Conservation (phyloP, 2,329 filamentous ascomycete genomes). For the Huntiella abstrusa region DNA sequence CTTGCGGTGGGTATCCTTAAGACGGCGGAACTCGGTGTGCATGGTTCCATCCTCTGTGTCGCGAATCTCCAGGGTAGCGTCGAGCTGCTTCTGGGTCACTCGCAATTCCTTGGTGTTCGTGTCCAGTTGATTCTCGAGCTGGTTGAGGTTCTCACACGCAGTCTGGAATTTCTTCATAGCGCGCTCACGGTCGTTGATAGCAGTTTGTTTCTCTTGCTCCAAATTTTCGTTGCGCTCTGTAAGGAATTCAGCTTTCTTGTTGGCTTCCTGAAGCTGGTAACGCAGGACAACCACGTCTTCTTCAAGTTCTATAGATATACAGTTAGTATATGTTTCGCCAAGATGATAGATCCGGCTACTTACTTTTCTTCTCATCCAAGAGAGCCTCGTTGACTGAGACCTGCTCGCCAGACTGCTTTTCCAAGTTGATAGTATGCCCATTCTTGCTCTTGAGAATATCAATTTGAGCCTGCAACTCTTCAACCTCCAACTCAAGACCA, state of each 20-base stretch:
- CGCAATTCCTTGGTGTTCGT: slow-evolving; percentile 24
- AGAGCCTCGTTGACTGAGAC: slow-evolving; percentile 19
- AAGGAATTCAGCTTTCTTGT: slow-evolving; percentile 19
- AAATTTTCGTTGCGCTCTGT: slow-evolving; percentile 34
- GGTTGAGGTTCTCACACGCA: slow-evolving; percentile 38
- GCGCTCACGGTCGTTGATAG: slow-evolving; percentile 45
- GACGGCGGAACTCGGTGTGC: slow-evolving; percentile 22
- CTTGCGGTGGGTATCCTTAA: slow-evolving; percentile 18
- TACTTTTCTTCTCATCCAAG: slow-evolving; percentile 35
- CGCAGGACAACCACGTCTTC: slow-evolving; percentile 40
- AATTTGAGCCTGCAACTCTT: slow-evolving; percentile 30
- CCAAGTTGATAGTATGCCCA: slow-evolving; percentile 17
- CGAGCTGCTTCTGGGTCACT: slow-evolving; percentile 23
- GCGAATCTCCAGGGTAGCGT: slow-evolving; percentile 22
- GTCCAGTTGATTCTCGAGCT: slow-evolving; percentile 25
- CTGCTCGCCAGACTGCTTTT: slow-evolving; percentile 10
- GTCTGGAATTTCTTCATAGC: slow-evolving; percentile 42
- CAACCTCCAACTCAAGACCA: slow-evolving; percentile 32
- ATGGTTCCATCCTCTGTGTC: slow-evolving; percentile 20
- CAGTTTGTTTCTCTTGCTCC: slow-evolving; percentile 42
- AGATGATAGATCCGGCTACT: slow-evolving; percentile 17
- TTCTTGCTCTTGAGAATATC: slow-evolving; percentile 25
- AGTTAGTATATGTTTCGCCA: background rate
- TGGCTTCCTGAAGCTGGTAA: slow-evolving; percentile 40
- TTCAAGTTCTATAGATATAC: slow-evolving; percentile 30